Conservation (phyloP, 331 rosid species). For the Erythrophleum ivorense region DNA sequence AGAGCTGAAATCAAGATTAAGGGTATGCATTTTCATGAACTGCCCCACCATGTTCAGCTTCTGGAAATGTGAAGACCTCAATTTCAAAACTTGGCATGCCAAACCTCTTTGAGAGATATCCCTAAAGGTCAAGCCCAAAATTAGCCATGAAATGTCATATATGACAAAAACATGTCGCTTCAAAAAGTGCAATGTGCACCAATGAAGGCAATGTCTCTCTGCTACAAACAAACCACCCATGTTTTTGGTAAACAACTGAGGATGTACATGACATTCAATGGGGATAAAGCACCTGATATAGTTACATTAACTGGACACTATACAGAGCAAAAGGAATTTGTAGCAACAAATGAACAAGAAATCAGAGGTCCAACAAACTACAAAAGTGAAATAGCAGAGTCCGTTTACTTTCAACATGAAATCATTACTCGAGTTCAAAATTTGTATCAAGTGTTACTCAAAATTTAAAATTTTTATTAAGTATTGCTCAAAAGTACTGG, state of each 20-base stretch:
- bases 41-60: slow-evolving; percentile 74
- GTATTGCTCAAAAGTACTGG: not conserved
- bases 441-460: not conserved
- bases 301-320: slow-evolving; percentile 11
- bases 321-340: slow-evolving; percentile 16
- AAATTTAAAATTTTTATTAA: not conserved
- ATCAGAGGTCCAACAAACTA: slow-evolving; percentile 20
- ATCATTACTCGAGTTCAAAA: not conserved
- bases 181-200: slow-evolving; percentile 18
- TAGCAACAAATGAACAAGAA: slow-evolving; percentile 35
- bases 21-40: slow-evolving; percentile 67
- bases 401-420: slow-evolving; percentile 15
- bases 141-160: slow-evolving; percentile 35
- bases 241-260: slow-evolving; percentile 22
- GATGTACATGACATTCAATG: slow-evolving; percentile 5
- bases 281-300: slow-evolving; percentile 30
- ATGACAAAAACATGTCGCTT: slow-evolving; percentile 20
- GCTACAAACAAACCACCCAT: slow-evolving; percentile 32
- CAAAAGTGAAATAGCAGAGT: not conserved
- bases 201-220: slow-evolving; percentile 39
- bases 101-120: slow-evolving; percentile 74
- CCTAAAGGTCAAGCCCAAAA: slow-evolving; percentile 51
- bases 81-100: slow-evolving; percentile 70
- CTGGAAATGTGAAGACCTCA: slow-evolving; percentile 69
- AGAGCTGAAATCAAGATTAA: slow-evolving; percentile 76